Evolutionary conservation across 768 basidiomycete species (phyloP), one percentile per base, ranked within the genome.

Genomic region (Hebeloma cylindrosporum): DNA sequence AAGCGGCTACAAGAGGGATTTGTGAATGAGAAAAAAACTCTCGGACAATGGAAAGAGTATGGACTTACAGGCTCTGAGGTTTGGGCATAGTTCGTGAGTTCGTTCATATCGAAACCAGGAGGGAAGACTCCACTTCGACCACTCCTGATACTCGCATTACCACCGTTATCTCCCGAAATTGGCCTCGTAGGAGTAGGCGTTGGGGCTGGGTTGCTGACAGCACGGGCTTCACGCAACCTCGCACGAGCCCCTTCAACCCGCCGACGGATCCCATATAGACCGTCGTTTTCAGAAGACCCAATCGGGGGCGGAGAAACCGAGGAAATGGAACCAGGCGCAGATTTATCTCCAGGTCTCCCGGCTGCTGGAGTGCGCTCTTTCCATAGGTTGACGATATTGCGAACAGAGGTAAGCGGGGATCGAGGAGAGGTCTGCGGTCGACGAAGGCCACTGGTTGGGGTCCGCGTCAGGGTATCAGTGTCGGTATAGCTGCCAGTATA

Each of bases 371-470:
- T 83, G 14, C 84, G 77, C 48, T 88, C 85, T 60, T 88, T 90
- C 87, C 88, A 92, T 6, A 83, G 71, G 0, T 81, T 78, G 5
- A 92, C 83, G 28, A 90, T 80, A 51, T 90, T 90, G 23, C 85
- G 77, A 17, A 92, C 83, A 3, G 83, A 86, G 0, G 81, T 73
- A 20, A 88, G 68, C 1, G 88, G 85, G 3, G 83, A 85, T 7
- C 84, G 77, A 3, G 87, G 84, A 3, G 83, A 80, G 0, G 71
- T 71, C 43, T 84, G 79, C 2, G 82, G 80, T 30, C 83, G 75
- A 28, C 82, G 80, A 13, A 87, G 65, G 8, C 78, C 66, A 0
- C 83, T 71, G 0, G 73, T 74, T 2, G 82, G 77, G 1, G 68
- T 65, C 1, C 66, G 66, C 1, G 78, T 77, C 35, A 68, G 67